Conservation (phyloP, 2,329 filamentous ascomycete species). For the Colletotrichum sp. region DNA sequence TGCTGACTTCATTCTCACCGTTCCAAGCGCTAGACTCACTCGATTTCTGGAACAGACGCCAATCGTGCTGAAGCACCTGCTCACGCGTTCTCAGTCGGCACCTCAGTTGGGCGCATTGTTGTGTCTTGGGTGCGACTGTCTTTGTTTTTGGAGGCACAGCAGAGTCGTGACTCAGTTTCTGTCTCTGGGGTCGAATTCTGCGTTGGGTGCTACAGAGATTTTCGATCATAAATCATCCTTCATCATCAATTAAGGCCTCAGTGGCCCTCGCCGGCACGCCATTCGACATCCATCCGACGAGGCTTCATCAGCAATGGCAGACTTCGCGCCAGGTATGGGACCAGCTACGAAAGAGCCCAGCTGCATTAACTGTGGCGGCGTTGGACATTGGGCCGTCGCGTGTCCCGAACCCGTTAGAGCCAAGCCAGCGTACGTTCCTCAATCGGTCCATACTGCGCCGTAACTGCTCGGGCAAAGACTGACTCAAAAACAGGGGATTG, state of each 20-base stretch:
- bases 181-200: background rate
- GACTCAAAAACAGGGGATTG: slow-evolving; percentile 2
- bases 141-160: background rate
- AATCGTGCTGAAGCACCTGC: background rate
- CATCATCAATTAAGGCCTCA: background rate
- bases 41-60: background rate
- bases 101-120: background rate
- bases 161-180: background rate
- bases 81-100: background rate
- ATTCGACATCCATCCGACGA: background rate
- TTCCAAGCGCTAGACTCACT: background rate
- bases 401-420: slow-evolving; percentile 19
- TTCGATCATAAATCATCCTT: background rate
- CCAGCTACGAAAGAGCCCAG: slow-evolving; percentile 16
- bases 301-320: background rate
- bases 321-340: slow-evolving; percentile 13
- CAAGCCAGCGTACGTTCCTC: slow-evolving; percentile 14
- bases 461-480: background rate
- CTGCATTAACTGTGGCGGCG: slow-evolving; percentile 21
- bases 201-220: background rate
- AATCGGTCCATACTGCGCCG: background rate
- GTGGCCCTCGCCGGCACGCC: background rate
- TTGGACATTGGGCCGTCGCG: slow-evolving; percentile 20
- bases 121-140: background rate
- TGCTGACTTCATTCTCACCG: background rate